Evolutionary conservation across 257 asterid species (phyloP).

Genomic region (Ilex aquifolium): DNA sequence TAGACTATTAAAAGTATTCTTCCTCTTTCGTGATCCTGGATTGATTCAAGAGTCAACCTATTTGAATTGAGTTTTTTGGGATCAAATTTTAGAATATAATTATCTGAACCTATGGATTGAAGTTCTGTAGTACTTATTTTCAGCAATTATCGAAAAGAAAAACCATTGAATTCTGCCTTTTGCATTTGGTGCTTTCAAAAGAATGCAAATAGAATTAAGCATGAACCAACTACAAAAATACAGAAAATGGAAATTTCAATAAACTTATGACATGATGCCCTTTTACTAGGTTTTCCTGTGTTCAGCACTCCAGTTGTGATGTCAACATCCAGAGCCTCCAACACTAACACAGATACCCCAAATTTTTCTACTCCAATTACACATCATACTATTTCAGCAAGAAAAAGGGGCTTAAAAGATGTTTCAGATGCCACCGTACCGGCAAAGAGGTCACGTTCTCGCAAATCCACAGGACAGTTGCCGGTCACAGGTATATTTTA

Average conservation of each 20-base stretch:
- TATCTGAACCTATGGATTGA: no score
- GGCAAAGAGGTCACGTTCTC: slow-evolving; percentile 51
- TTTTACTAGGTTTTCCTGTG: slow-evolving; percentile 46
- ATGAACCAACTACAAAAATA: no score
- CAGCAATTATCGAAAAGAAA: no score
- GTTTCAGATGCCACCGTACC: slow-evolving; percentile 21
- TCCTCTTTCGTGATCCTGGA: no score
- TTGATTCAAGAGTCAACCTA: no score
- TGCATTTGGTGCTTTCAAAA: no score
- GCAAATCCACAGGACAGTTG: slow-evolving; percentile 20
- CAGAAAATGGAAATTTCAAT: neutral
- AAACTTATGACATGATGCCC: slow-evolving; percentile 1
- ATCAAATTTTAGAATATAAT: no score
- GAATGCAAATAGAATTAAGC: no score
- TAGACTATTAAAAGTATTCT: no score
- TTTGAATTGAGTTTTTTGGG: no score
- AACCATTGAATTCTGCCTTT: no score
- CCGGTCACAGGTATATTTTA: slow-evolving; percentile 41
- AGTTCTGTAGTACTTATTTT: no score
- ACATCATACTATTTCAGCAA: slow-evolving; percentile 32
- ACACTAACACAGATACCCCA: slow-evolving; percentile 19
- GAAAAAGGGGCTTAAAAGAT: slow-evolving; percentile 42
- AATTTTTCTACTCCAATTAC: slow-evolving; percentile 38
- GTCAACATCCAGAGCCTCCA: slow-evolving; percentile 32
- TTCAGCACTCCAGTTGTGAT: slow-evolving; percentile 36